A percentile compares a stretch with the other conserved stretches of the same genome.
Evolutionary conservation across 1,284 basidiomycete species (phyloP).

Genomic region (Malassezia obtusa): DNA sequence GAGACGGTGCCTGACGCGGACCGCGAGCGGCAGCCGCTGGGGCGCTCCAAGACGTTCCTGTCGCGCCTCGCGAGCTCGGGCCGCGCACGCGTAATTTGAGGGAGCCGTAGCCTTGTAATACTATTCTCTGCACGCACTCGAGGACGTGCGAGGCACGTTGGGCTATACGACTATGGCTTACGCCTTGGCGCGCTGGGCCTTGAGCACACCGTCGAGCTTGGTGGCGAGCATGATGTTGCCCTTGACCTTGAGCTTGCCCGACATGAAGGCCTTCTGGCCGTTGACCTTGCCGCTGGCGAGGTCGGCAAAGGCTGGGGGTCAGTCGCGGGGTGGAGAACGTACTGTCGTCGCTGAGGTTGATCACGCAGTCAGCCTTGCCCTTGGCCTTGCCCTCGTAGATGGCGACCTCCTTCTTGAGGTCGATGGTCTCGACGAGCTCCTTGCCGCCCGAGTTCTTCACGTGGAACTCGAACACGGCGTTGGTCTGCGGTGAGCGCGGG

Average conservation of each 20-base stretch:
- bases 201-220: conserved; percentile 36
- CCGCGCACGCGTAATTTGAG: not conserved
- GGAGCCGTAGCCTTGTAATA: not conserved
- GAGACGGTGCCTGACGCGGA: not conserved
- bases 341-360: conserved; percentile 45
- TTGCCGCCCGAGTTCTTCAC: conserved; percentile 69
- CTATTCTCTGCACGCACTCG: not conserved
- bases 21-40: not conserved
- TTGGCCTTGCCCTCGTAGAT: conserved; percentile 46
- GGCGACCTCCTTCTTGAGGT: conserved; percentile 65
- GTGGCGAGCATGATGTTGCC: conserved; percentile 45
- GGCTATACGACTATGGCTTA: conserved; percentile 11
- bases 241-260: conserved; percentile 25
- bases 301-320: conserved; percentile 31
- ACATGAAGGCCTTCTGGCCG: conserved; percentile 49
- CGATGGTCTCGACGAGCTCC: conserved; percentile 67
- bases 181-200: conserved; percentile 28
- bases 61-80: not conserved
- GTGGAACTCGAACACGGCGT: conserved; percentile 80
- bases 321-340: not conserved
- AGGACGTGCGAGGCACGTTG: not conserved
- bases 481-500: conserved; percentile 56
- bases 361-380: conserved; percentile 47
- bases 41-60: conserved; percentile 1
- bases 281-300: conserved; percentile 48